Evolutionary conservation across 192 early-diverging fungal genomes (phyloP), one percentile per base, ranked within the genome.

Genomic region (Mortierella antarctica): DNA sequence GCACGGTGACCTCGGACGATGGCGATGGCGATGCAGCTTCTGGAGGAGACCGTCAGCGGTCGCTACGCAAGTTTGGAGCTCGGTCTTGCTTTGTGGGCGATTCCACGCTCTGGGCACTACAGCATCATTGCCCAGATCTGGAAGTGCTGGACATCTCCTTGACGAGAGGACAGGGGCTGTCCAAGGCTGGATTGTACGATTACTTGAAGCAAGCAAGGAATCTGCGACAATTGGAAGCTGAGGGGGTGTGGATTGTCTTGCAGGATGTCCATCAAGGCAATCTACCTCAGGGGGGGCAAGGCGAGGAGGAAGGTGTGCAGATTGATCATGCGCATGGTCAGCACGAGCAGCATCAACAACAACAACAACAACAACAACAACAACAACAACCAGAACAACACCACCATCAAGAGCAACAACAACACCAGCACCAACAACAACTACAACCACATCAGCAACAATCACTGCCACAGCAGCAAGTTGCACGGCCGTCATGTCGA

Each of bases 111-210:
- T 48, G 60, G 0, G 69, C 63, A 7, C 17, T 71, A 0, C 45
- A 62, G 54, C 60, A 56, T 15, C 15, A 8, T 7, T 70, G 62
- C 7, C 46, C 59, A 2, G 70, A 53, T 2, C 21, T 80, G 59
- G 52, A 80, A 52, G 14, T 46, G 18, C 41, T 80, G 31, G 77
- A 80, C 49, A 72, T 80, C 13, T 80, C 77, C 8, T 53, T 72
- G 60, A 61, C 62, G 12, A 56, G 41, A 5, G 58, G 61, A 2
- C 51, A 51, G 7, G 17, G 42, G 7, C 13, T 79, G n/a, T 47
- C 64, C 9, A 66, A 58, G 46, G 13, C 53, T 4, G 58, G 62
- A 6, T 18, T 79, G 39, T 60, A 57, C 10, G 41, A 21, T 2
- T 79, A 62, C 18, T 66, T 79, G 56, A 47, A 8, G 2, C 15